Conservation (phyloP, 257 asterid species). For the Schizonepeta tenuifolia region DNA sequence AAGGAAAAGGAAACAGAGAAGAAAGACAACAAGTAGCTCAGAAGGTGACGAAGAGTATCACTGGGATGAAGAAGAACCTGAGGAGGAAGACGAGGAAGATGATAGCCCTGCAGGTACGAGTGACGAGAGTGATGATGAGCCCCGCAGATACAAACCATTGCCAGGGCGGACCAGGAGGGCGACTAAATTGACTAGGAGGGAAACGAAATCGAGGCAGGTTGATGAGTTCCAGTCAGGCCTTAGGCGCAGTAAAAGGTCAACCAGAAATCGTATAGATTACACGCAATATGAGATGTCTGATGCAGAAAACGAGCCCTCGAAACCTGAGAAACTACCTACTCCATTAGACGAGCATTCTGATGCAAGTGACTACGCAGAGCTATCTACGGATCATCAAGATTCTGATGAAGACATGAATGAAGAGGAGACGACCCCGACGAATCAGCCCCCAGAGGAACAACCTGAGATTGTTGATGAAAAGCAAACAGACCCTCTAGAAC, state of each 20-base stretch:
- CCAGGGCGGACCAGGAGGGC: conserved; percentile 74
- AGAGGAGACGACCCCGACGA: conserved; percentile 48
- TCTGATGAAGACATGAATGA: conserved; percentile 45
- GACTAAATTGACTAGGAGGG: conserved; percentile 57
- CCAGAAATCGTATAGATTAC: conserved; percentile 74
- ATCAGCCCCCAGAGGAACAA: conserved; percentile 43
- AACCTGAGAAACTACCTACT: conserved; percentile 52
- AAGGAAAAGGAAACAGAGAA: conserved; percentile 62
- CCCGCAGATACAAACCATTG: conserved; percentile 46
- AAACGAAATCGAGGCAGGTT: conserved; percentile 65
- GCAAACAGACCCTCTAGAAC: conserved; percentile 40
- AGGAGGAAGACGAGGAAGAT: conserved; percentile 88
- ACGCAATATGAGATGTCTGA: conserved; percentile 79
- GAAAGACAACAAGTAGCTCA: conserved; percentile 79
- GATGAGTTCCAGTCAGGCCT: conserved; percentile 68
- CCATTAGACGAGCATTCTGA: conserved; percentile 46
- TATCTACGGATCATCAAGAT: conserved; percentile 58
- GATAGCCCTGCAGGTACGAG: conserved; percentile 57
- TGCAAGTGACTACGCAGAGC: conserved; percentile 54
- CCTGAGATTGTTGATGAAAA: conserved; percentile 45
- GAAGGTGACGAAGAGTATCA: conserved; percentile 92
- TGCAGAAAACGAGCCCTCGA: conserved; percentile 63
- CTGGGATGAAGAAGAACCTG: conserved; percentile 72
- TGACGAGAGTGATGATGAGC: conserved; percentile 63
- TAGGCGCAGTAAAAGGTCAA: conserved; percentile 89